A percentile compares a stretch with the other conserved stretches of the same genome.
Conservation (phyloP, 1,284 basidiomycete genomes). For the Leccinum huronense region DNA sequence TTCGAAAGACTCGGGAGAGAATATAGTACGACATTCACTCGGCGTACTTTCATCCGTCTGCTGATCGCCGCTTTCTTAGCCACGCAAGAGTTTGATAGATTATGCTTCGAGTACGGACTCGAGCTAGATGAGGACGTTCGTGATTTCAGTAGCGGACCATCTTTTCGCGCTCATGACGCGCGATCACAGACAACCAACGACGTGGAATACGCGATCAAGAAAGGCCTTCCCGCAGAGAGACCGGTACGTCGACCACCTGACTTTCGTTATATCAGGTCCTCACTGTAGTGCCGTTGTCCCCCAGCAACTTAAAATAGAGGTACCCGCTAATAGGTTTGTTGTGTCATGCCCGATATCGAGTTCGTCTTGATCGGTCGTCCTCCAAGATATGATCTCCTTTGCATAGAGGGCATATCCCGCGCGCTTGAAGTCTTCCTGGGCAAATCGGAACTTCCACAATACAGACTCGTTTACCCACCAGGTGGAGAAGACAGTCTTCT, state of each 20-base stretch:
- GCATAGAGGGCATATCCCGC: slow-evolving; percentile 93
- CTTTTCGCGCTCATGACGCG: slow-evolving; percentile 3
- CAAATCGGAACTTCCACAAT: slow-evolving; percentile 67
- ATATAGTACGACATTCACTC: slow-evolving; percentile 60
- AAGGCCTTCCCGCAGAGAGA: slow-evolving; percentile 77
- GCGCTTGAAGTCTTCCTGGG: slow-evolving; percentile 86
- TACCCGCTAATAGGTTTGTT: slow-evolving; percentile 87
- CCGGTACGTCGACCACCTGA: slow-evolving; percentile 54
- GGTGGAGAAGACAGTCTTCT: slow-evolving; percentile 66
- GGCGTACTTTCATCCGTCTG: slow-evolving; percentile 7
- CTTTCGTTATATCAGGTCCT: slow-evolving; percentile 7
- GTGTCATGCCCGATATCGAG: neutral
- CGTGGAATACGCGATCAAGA: slow-evolving; percentile 78
- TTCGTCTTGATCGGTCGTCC: slow-evolving; percentile 7
- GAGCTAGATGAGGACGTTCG: slow-evolving; percentile 97
- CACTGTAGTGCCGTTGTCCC: neutral
- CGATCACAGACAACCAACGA: slow-evolving; percentile 79
- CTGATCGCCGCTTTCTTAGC: slow-evolving; percentile 50
- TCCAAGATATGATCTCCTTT: slow-evolving; percentile 92
- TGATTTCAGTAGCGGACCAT: slow-evolving; percentile 19
- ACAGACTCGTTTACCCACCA: slow-evolving; percentile 67
- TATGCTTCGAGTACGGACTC: slow-evolving; percentile 97
- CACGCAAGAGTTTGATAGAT: slow-evolving; percentile 90
- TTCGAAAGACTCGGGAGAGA: slow-evolving; percentile 83
- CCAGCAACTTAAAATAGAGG: slow-evolving; percentile 97